Conservation (phyloP, 257 asterid genomes). For the Coffea canephora region DNA sequence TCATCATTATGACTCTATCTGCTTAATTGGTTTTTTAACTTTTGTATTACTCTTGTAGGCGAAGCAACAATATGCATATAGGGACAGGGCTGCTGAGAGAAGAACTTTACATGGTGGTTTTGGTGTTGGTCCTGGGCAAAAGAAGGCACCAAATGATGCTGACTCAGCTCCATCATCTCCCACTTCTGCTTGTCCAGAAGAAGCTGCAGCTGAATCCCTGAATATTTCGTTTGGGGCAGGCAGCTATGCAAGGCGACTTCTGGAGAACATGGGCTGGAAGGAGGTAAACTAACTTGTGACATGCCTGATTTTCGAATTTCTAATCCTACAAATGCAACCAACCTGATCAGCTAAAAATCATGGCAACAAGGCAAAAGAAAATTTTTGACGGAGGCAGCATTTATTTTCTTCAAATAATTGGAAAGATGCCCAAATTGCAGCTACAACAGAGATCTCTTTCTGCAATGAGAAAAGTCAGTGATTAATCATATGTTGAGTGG, state of each 20-base stretch:
- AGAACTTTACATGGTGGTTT: slow-evolving; percentile 86
- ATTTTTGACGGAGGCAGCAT: neutral
- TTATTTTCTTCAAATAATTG: too few relatives aligned
- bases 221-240: slow-evolving; percentile 76
- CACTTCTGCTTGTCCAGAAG: slow-evolving; percentile 41
- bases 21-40: neutral
- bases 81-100: slow-evolving; percentile 98
- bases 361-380: neutral
- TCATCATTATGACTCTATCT: too few relatives aligned
- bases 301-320: neutral
- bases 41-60: neutral
- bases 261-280: slow-evolving; percentile 97
- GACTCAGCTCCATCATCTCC: slow-evolving; percentile 54
- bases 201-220: slow-evolving; percentile 72
- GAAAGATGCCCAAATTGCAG: neutral
- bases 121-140: slow-evolving; percentile 95
- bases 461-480: neutral
- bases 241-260: slow-evolving; percentile 80
- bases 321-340: neutral
- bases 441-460: neutral
- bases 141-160: slow-evolving; percentile 32
- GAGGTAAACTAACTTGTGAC: slow-evolving; percentile 49
- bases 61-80: slow-evolving; percentile 31
- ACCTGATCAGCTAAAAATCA: neutral
- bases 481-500: neutral